Evolutionary conservation across 2,329 filamentous ascomycete species (phyloP).

Genomic region (Pseudogymnoascus sp.): DNA sequence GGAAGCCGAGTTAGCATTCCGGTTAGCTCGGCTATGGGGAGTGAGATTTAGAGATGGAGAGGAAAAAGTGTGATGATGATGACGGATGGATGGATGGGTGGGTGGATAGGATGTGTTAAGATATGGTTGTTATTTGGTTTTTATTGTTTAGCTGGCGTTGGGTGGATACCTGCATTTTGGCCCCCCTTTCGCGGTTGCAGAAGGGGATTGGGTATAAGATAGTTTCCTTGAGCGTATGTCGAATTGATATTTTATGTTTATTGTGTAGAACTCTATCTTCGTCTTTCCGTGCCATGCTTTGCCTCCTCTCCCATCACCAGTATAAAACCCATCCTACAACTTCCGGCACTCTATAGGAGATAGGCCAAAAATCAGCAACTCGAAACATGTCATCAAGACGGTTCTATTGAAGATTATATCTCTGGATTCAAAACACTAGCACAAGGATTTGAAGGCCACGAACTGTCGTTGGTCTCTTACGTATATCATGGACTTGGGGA

Average conservation of each 20-base stretch:
- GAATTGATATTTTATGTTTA: slow-evolving; percentile 8
- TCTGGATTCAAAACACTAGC: not conserved
- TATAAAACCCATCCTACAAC: not conserved
- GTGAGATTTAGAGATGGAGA: slow-evolving; percentile 2
- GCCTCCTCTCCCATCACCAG: not conserved
- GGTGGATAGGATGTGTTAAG: not conserved
- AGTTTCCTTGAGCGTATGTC: slow-evolving; percentile 3
- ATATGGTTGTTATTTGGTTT: not conserved
- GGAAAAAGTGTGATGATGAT: slow-evolving; percentile 5
- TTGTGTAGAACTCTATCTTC: not conserved
- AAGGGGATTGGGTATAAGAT: slow-evolving; percentile 8
- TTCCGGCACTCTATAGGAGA: not conserved
- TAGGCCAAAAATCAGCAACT: not conserved
- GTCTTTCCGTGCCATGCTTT: not conserved
- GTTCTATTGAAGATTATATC: not conserved
- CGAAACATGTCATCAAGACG: not conserved
- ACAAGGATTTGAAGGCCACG: not conserved
- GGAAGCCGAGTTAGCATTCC: not conserved
- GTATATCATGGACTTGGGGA: not conserved
- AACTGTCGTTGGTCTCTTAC: not conserved
- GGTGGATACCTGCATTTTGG: slow-evolving; percentile 6
- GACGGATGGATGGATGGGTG: not conserved
- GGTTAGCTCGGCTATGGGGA: slow-evolving; percentile 1
- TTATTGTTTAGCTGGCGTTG: not conserved
- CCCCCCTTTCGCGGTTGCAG: not conserved